Evolutionary conservation across 805 yeast genomes (phyloP), one percentile per base, ranked within the genome.

Genomic region (Metahyphopichia silvanorum): DNA sequence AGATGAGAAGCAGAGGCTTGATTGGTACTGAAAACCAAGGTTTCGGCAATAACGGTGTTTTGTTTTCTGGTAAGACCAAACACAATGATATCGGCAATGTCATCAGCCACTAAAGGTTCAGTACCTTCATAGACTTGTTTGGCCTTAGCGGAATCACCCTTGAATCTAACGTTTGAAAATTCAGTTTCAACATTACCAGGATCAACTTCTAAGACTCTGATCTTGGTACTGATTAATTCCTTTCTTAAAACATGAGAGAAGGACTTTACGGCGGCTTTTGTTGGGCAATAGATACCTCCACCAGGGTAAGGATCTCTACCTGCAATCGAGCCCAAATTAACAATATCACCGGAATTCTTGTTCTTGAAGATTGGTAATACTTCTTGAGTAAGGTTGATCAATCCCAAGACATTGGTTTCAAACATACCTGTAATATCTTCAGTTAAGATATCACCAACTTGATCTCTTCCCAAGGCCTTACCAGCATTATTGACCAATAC

Each of bases 131-230:
- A 82, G 17, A 82, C 87, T 7, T 69, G 71, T 37, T 76, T 77
- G 24, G 88, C 88, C 47, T 69, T 71, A 5, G 48, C 57, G 35
- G 60, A 47, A 51, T 82, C 86, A 37, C 87, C 87, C 43, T 74
- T 67, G 60, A 72, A 78, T 51, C 87, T 68, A 16, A 76, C 77
- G 18, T 74, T 51, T 10, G 85, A 77, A 52, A 83, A 82, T 55
- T 82, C 91, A 27, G 89, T 83, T 54, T 82, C 88, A 26, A 83
- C 89, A 32, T 77, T 78, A 44, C 91, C 89, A 9, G 91, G 91
- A 44, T 82, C 83, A 31, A 83, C 71, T 55, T 82, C 88, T 39
- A 82, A 74, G 33, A 83, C 77, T 45, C 91, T 69, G 49, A 83
- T 71, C 33, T 74, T 74, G 14, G 94, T 83, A 57, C 71, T 68